Evolutionary conservation across 2,329 filamentous ascomycete species (phyloP).

Genomic region (Conoideocrella luteorostrata): DNA sequence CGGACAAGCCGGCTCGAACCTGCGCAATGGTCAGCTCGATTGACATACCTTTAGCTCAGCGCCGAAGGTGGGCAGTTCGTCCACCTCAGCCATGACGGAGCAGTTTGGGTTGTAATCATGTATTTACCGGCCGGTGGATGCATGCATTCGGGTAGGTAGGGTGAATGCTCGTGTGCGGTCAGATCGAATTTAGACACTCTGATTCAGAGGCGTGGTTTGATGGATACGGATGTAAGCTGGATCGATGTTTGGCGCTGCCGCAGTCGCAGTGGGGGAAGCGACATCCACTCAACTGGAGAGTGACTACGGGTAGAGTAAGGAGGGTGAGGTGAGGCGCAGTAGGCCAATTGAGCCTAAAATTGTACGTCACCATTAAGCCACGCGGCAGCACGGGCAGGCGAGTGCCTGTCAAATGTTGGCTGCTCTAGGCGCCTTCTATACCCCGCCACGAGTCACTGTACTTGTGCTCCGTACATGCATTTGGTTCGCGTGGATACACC

Average conservation of each 20-base stretch:
- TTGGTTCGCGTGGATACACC: too few relatives aligned
- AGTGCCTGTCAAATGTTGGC: too few relatives aligned
- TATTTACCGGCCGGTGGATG: slow-evolving; percentile 8
- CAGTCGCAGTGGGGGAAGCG: too few relatives aligned
- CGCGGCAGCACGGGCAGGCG: too few relatives aligned
- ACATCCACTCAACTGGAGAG: too few relatives aligned
- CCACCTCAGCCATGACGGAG: slow-evolving; percentile 68
- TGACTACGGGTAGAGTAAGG: too few relatives aligned
- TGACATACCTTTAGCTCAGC: slow-evolving; percentile 78
- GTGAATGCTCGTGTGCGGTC: not conserved
- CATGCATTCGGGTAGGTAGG: slow-evolving; percentile 2
- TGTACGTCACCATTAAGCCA: too few relatives aligned
- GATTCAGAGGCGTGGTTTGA: not conserved
- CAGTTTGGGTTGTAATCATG: slow-evolving; percentile 11
- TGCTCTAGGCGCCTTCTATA: not conserved
- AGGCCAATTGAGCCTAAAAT: not conserved
- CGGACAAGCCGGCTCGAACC: too few relatives aligned
- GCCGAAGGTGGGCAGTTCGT: slow-evolving; percentile 81
- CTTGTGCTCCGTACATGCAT: too few relatives aligned
- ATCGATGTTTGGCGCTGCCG: too few relatives aligned
- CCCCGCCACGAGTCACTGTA: too few relatives aligned
- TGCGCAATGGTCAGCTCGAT: too few relatives aligned
- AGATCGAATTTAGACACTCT: not conserved
- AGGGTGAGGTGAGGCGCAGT: slow-evolving; percentile 1
- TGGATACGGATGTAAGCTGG: not conserved